phyloP scores from a whole-genome alignment of 2,329 filamentous ascomycete genomes.

The Penicillium oxalicum region DNA sequence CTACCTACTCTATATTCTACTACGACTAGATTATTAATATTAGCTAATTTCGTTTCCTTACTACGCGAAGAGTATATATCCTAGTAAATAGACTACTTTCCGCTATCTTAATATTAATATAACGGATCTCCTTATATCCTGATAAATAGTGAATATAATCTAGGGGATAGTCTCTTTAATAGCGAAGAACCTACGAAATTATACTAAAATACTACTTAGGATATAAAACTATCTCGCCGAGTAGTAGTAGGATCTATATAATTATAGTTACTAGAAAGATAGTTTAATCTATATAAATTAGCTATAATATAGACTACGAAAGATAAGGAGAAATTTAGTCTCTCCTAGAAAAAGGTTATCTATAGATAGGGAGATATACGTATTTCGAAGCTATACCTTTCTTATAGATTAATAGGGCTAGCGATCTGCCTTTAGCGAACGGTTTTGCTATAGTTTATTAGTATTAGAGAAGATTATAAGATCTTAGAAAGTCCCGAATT shows the following conservation, averaged over 20 bases:
- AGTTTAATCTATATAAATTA: neutral
- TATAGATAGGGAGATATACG: neutral
- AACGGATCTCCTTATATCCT: neutral
- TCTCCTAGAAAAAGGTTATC: neutral
- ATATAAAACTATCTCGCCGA: neutral
- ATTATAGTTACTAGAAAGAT: too few species aligned
- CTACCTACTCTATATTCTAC: neutral
- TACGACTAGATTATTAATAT: constrained; percentile 3
- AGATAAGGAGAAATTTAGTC: neutral
- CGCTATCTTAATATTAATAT: neutral
- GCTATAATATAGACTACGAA: neutral
- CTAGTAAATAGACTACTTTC: neutral
- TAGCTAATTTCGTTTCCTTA: constrained; percentile 1
- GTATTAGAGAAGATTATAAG: neutral
- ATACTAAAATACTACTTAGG: neutral
- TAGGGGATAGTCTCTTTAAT: neutral
- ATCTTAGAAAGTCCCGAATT: neutral
- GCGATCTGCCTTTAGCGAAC: neutral
- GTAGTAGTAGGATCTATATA: too few species aligned
- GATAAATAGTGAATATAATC: neutral
- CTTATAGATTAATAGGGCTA: neutral
- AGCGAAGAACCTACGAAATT: constrained; percentile 1
- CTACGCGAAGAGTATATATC: neutral
- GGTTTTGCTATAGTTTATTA: neutral
- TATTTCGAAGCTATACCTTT: neutral